A percentile compares a stretch with the other conserved stretches of the same genome.
phyloP scores from a whole-genome alignment of 2,329 filamentous ascomycete species.

The Alternaria panax region DNA sequence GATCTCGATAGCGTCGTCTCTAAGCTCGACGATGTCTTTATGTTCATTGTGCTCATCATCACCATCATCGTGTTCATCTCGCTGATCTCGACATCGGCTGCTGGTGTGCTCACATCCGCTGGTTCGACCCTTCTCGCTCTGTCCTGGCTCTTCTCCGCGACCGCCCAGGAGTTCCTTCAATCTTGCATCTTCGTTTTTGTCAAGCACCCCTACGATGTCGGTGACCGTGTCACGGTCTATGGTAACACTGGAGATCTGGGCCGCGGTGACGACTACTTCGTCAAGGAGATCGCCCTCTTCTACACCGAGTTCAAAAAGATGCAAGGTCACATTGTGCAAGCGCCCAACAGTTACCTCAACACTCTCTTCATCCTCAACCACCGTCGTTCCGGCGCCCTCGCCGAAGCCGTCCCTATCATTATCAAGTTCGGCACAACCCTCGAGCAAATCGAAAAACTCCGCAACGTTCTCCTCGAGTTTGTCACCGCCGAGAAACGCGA shows the following conservation, averaged over 20 bases:
- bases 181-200: conserved; percentile 95
- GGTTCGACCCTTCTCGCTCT: conserved; percentile 87
- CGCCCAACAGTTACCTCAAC: conserved; percentile 92
- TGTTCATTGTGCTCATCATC: conserved; percentile 84
- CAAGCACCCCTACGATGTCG: conserved; percentile 97
- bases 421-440: conserved; percentile 89
- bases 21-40: conserved; percentile 87
- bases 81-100: conserved; percentile 88
- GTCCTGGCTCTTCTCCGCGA: conserved; percentile 91
- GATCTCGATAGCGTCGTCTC: conserved; percentile 92
- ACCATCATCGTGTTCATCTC: conserved; percentile 86
- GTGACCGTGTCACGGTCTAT: conserved; percentile 90
- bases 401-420: conserved; percentile 82
- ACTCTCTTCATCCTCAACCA: conserved; percentile 95
- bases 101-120: conserved; percentile 86
- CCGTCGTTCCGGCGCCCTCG: conserved; percentile 84
- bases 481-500: conserved; percentile 87
- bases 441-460: conserved; percentile 82
- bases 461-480: conserved; percentile 81
- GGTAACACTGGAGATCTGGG: conserved; percentile 83
- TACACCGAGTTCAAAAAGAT: conserved; percentile 99
- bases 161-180: conserved; percentile 92
- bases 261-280: conserved; percentile 91
- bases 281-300: conserved; percentile 89
- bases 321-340: conserved; percentile 95